Evolutionary conservation across 2,329 filamentous ascomycete genomes (phyloP).

Genomic region (Xylaria sp.): DNA sequence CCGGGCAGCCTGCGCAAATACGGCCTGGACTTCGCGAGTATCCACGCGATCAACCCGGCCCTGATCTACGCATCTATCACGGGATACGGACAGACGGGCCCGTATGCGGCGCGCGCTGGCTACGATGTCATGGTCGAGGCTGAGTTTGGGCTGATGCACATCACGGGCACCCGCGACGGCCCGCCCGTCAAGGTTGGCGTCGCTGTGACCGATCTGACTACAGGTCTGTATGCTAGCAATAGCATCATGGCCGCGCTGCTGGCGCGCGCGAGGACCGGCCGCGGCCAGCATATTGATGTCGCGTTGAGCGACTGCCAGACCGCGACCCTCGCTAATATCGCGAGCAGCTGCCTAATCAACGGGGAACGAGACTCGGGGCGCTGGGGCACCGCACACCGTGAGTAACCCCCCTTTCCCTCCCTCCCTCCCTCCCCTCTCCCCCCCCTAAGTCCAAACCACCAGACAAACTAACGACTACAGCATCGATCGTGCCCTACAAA

Average conservation of each 20-base stretch:
- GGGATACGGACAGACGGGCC: conserved; percentile 94
- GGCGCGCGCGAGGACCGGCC: conserved; percentile 73
- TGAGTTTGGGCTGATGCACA: conserved; percentile 98
- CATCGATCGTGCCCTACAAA: conserved; percentile 96
- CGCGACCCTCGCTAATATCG: conserved; percentile 92
- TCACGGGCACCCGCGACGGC: conserved; percentile 86
- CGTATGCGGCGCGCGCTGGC: conserved; percentile 83
- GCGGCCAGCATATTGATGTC: conserved; percentile 91
- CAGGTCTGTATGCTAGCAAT: conserved; percentile 92
- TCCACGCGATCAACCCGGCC: conserved; percentile 80
- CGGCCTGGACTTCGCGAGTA: conserved; percentile 81
- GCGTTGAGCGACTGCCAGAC: conserved; percentile 93
- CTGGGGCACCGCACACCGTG: conserved; percentile 96
- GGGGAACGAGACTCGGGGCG: conserved; percentile 85
- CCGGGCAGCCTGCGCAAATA: conserved; percentile 91
- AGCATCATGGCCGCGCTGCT: conserved; percentile 92
- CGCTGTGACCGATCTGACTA: conserved; percentile 94
- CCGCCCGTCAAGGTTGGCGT: conserved; percentile 97
- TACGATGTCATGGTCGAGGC: conserved; percentile 99
- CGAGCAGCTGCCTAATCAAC: conserved; percentile 87
- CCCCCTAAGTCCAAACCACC: neutral
- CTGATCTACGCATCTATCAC: conserved; percentile 97
- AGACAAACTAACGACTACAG: conserved; percentile 49
- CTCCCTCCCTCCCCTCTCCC: too few species aligned
- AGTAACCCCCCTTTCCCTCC: conserved; percentile 35